Evolutionary conservation across 1,139 yeast species (phyloP), one percentile per base, ranked within the genome.

Genomic region (Keqinozyma sinolaborantium): DNA sequence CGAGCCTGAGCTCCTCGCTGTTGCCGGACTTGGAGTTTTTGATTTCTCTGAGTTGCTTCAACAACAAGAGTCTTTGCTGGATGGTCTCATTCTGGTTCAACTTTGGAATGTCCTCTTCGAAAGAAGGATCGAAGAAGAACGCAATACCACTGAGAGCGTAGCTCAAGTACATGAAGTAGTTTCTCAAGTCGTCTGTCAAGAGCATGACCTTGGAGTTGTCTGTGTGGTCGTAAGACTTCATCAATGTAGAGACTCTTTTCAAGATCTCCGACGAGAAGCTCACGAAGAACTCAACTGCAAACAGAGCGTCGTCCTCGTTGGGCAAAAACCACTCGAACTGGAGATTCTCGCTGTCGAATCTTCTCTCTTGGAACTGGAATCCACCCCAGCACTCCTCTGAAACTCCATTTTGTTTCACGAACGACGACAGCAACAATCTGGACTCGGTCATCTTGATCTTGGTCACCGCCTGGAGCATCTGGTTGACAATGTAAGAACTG

Each of bases 291-390:
- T 74, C 70, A 8, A 79, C 70, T 0, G 95, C 90, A 49, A 76
- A 75, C 2, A 61, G 62, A 1, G 87, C 64, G 34, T 83, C 90
- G 3, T 51, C 60, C 3, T 59, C 58, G 0, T 64, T 48, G 0
- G 97, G 97, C 1, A 71, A 54, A 48, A 80, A 87, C 98, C 98
- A 92, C 1, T 70, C 62, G 44, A 87, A 79, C 0, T 65, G 50
- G 24, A 81, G 54, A 31, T 75, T 70, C 9, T 72, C 70, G 9
- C 51, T 41, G 7, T 51, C 39, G 32, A 69, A 66, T 19, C 73
- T 53, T 2, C 56, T 47, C 16, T 69, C 66, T 27, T 58, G 60
- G 42, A 79, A 76, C 47, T 80, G 87, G 39, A 74, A 71, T 0
- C 79, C 87, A 30, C 92, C 94, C 94, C 94, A 83, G 41, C 80